Percentiles rank a stretch among this genome's conserved stretches.
These are phyloP conservation scores for Podosphaera leucotricha DNA, from an alignment of 2,329 filamentous ascomycete genomes.

Conservation along the genomic window DNA sequence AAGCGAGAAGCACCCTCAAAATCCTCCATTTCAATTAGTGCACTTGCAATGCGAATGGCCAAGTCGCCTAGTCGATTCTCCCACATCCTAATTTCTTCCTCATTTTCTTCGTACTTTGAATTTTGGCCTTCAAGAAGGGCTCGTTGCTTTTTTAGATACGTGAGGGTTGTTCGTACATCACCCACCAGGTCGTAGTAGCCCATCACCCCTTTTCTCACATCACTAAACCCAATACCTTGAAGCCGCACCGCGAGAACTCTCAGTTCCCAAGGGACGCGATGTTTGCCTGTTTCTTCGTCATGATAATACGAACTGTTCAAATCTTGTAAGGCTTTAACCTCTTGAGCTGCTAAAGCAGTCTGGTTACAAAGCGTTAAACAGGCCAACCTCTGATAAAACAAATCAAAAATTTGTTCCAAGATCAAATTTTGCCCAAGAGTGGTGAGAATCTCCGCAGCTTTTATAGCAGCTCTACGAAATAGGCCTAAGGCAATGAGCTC, in stretches of 20 bases:
- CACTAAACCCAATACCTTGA: constrained; percentile 66
- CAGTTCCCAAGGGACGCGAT: constrained; percentile 70
- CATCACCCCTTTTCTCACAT: constrained; percentile 65
- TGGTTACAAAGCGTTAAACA: constrained; percentile 62
- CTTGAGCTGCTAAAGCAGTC: constrained; percentile 41
- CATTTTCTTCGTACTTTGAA: not conserved
- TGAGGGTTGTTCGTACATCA: constrained; percentile 43
- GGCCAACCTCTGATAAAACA: constrained; percentile 61
- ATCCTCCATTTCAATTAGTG: constrained; percentile 71
- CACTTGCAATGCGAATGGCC: constrained; percentile 40
- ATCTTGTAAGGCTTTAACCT: constrained; percentile 39
- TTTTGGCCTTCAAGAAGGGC: not conserved
- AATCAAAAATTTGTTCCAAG: constrained; percentile 41
- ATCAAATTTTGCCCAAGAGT: constrained; percentile 29
- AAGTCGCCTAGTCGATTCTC: constrained; percentile 48
- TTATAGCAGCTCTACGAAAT: constrained; percentile 56
- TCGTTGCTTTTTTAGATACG: constrained; percentile 19
- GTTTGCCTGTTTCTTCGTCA: constrained; percentile 27
- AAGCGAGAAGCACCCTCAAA: constrained; percentile 55
- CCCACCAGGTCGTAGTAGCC: constrained; percentile 72
- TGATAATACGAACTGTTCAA: constrained; percentile 32
- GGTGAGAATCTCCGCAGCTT: constrained; percentile 37
- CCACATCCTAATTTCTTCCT: constrained; percentile 37
- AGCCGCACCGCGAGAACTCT: constrained; percentile 63
- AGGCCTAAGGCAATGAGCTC: constrained; percentile 48